Conservation (phyloP, 192 early-diverging fungal species). For the Endogone sp. region DNA sequence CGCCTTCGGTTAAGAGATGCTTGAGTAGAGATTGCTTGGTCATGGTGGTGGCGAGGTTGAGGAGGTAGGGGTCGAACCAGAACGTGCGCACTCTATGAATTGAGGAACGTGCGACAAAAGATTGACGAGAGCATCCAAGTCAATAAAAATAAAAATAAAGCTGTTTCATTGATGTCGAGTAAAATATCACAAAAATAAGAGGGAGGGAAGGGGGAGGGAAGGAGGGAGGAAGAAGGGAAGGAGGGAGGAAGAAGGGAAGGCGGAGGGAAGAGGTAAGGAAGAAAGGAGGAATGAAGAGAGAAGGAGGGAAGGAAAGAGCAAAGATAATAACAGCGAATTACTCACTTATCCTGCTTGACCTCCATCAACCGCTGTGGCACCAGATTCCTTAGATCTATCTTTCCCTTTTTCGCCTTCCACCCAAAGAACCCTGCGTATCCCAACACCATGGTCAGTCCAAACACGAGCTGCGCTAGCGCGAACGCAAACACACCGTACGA, state of each 20-base stretch:
- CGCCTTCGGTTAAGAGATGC: conserved; percentile 93
- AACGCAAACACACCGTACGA: conserved; percentile 68
- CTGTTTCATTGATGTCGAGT: background rate
- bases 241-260: too few species aligned
- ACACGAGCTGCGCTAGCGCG: conserved; percentile 78
- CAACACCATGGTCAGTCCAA: conserved; percentile 50
- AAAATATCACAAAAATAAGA: conserved; percentile 3
- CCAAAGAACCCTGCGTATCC: conserved; percentile 55
- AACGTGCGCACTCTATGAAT: conserved; percentile 23
- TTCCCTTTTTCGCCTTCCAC: conserved; percentile 19
- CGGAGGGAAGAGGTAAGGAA: too few species aligned
- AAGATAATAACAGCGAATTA: too few species aligned
- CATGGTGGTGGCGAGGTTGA: conserved; percentile 72
- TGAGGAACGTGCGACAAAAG: background rate
- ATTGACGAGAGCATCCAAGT: too few species aligned
- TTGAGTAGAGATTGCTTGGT: conserved; percentile 89
- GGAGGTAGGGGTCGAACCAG: conserved; percentile 59
- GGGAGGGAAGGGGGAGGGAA: background rate
- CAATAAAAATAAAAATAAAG: conserved; percentile 10
- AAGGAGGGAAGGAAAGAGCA: background rate
- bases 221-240: too few species aligned
- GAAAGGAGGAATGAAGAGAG: too few species aligned
- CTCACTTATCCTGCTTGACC: conserved; percentile 25
- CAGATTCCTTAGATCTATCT: conserved; percentile 24
- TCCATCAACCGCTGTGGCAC: conserved; percentile 28